phyloP scores from a whole-genome alignment of 2,329 filamentous ascomycete species.

The Aureobasidium sp. region DNA sequence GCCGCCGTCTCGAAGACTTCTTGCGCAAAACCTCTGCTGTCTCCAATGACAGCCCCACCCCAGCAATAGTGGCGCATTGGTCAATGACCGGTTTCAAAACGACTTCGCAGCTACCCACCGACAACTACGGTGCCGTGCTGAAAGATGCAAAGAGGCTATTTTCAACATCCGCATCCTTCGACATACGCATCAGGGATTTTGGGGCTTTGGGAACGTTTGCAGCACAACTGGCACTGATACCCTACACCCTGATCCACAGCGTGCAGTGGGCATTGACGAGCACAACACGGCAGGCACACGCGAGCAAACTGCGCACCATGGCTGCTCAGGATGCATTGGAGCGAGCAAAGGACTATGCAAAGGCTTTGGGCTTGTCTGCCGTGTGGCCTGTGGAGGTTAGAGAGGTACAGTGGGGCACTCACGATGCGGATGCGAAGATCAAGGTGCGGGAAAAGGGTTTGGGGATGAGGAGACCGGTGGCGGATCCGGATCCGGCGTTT shows the following conservation, averaged over 20 bases:
- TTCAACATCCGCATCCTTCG: neutral
- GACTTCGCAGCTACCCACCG: neutral
- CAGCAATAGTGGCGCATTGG: neutral
- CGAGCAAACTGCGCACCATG: neutral
- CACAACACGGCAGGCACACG: neutral
- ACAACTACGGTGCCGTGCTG: neutral
- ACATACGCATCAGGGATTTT: neutral
- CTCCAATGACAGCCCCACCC: too few species aligned
- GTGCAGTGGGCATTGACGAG: neutral
- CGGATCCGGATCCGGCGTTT: neutral
- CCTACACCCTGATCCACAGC: neutral
- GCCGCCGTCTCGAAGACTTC: neutral
- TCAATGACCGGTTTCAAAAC: neutral
- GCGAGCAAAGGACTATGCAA: slow-evolving; percentile 8
- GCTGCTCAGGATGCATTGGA: neutral
- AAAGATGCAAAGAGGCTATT: neutral
- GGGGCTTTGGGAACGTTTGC: neutral
- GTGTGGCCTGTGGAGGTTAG: neutral
- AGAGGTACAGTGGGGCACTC: neutral
- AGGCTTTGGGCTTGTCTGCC: neutral
- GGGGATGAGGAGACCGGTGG: neutral
- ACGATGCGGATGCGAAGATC: neutral
- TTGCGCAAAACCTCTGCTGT: neutral
- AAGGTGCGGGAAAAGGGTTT: neutral
- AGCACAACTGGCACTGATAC: neutral